Evolutionary conservation across 2,329 filamentous ascomycete species (phyloP).

Genomic region (Sporothrix inflata): DNA sequence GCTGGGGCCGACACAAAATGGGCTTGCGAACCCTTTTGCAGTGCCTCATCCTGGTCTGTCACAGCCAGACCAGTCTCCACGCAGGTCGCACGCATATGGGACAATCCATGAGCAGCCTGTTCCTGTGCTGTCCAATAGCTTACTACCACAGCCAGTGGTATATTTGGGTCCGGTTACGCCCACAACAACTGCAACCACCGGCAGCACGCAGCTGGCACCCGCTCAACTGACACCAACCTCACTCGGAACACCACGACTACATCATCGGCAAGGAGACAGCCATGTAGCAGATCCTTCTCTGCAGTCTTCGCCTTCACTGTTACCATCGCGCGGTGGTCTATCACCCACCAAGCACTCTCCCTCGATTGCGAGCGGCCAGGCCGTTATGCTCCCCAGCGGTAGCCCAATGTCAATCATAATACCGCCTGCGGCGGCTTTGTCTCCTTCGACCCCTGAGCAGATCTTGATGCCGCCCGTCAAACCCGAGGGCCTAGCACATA

Average conservation of each 20-base stretch:
- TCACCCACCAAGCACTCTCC: slow-evolving; percentile 59
- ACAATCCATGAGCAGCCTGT: slow-evolving; percentile 44
- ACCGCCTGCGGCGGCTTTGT: slow-evolving; percentile 60
- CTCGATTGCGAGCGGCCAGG: slow-evolving; percentile 41
- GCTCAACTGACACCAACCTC: slow-evolving; percentile 35
- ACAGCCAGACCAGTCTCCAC: slow-evolving; percentile 47
- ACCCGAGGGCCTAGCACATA: slow-evolving; percentile 43
- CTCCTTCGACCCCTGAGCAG: slow-evolving; percentile 60
- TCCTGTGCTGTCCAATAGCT: slow-evolving; percentile 28
- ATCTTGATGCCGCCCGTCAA: slow-evolving; percentile 66
- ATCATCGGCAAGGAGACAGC: slow-evolving; percentile 25
- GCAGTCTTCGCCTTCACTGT: slow-evolving; percentile 44
- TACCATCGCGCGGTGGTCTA: slow-evolving; percentile 51
- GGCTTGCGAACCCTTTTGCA: slow-evolving; percentile 47
- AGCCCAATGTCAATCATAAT: slow-evolving; percentile 51
- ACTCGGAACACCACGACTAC: slow-evolving; percentile 41
- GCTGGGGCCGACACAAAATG: slow-evolving; percentile 37
- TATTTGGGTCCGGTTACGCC: not conserved
- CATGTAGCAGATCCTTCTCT: slow-evolving; percentile 38
- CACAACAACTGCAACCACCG: slow-evolving; percentile 29
- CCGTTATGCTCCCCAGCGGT: slow-evolving; percentile 38
- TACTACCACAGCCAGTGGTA: not conserved
- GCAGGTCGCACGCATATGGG: slow-evolving; percentile 46
- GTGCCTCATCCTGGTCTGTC: slow-evolving; percentile 48
- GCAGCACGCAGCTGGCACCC: slow-evolving; percentile 22